A percentile compares a stretch with the other conserved stretches of the same genome.
Conservation (phyloP, 2,329 filamentous ascomycete species). For the Fusarium tuaranense region DNA sequence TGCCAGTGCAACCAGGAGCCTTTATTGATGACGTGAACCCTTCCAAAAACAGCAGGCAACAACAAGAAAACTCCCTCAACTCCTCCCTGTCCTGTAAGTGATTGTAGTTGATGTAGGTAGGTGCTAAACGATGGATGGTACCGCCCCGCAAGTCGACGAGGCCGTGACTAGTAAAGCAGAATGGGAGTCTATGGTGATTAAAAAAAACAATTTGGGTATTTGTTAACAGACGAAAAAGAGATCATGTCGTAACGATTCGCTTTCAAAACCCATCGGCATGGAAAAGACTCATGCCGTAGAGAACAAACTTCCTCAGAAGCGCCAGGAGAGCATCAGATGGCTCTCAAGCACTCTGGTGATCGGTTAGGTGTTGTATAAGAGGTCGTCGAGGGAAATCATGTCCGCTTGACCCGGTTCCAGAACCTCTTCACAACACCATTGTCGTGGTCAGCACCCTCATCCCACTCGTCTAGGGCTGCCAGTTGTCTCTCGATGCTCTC, state of each 20-base stretch:
- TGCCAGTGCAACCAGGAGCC: slow-evolving; percentile 4
- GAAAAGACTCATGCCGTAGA: neutral
- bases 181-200: slow-evolving; percentile 30
- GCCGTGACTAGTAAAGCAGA: slow-evolving; percentile 8
- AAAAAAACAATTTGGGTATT: slow-evolving; percentile 41
- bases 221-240: slow-evolving; percentile 26
- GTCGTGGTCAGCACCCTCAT: slow-evolving; percentile 52
- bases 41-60: slow-evolving; percentile 12
- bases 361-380: neutral
- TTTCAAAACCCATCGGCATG: neutral
- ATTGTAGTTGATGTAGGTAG: slow-evolving; percentile 15
- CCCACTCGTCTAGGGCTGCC: slow-evolving; percentile 64
- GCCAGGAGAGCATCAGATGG: neutral
- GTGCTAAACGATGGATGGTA: slow-evolving; percentile 17
- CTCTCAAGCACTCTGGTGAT: neutral
- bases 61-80: slow-evolving; percentile 36
- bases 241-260: slow-evolving; percentile 14
- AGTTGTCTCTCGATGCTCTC: slow-evolving; percentile 67
- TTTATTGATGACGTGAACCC: slow-evolving; percentile 1
- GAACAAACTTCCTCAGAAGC: neutral
- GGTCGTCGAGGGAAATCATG: slow-evolving; percentile 32
- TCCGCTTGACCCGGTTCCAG: slow-evolving; percentile 71
- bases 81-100: slow-evolving; percentile 28
- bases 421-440: slow-evolving; percentile 70
- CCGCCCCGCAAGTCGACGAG: slow-evolving; percentile 8